Conservation (phyloP, 179 eudicot species). For the Silene noctiflora region DNA sequence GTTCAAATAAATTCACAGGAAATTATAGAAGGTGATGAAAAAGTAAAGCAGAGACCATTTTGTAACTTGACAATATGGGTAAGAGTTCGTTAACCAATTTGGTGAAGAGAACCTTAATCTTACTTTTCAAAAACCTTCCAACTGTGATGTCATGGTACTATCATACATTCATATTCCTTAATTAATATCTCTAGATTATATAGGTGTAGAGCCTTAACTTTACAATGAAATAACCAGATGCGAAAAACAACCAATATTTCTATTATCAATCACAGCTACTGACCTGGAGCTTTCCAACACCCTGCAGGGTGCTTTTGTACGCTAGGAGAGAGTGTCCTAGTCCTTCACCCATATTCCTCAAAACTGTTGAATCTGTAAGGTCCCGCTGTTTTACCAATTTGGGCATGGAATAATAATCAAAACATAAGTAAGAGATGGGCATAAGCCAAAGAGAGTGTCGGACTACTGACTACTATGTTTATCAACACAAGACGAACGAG, state of each 20-base stretch:
- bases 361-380: conserved; percentile 91
- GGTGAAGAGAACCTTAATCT: no score
- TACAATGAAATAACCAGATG: background rate
- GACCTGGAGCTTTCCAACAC: conserved; percentile 87
- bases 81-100: background rate
- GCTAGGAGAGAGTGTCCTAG: conserved; percentile 85
- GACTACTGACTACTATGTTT: background rate
- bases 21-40: background rate
- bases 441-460: background rate
- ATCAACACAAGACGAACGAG: background rate
- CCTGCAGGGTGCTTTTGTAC: conserved; percentile 73
- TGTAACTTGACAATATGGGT: background rate
- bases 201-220: background rate
- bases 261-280: background rate
- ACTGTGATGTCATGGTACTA: background rate
- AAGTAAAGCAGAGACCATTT: background rate
- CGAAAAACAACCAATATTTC: no score
- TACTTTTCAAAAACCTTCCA: background rate
- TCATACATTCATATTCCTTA: no score
- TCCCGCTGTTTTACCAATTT: conserved; percentile 60
- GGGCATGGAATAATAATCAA: background rate
- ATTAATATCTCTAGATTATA: background rate
- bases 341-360: conserved; percentile 88
- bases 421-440: background rate
- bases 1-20: background rate